A percentile compares a stretch with the other conserved stretches of the same genome.
Conservation (phyloP, 495 filamentous ascomycete species). For the Aspergillus diversus region DNA sequence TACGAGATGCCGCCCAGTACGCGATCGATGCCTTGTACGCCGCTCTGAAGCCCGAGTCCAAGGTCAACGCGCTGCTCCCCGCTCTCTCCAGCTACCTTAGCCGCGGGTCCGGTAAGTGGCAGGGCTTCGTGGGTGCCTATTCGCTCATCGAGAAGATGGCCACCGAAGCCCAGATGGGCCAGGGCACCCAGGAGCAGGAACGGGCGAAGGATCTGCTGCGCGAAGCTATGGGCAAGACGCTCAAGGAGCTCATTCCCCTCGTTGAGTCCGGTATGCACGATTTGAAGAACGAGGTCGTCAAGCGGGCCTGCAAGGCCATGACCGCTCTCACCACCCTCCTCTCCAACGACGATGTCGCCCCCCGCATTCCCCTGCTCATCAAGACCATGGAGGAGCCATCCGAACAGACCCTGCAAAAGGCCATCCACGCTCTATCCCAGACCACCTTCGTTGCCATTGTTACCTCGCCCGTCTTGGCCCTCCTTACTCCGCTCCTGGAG, state of each 20-base stretch:
- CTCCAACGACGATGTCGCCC: slow-evolving; percentile 95
- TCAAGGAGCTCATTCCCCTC: slow-evolving; percentile 88
- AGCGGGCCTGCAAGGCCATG: slow-evolving; percentile 90
- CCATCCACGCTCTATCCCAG: slow-evolving; percentile 94
- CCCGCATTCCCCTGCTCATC: slow-evolving; percentile 89
- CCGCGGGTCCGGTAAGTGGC: slow-evolving; percentile 89
- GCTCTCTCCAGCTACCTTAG: slow-evolving; percentile 71
- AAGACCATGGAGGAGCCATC: slow-evolving; percentile 95
- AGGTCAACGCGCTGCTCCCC: slow-evolving; percentile 78
- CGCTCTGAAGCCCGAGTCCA: slow-evolving; percentile 75
- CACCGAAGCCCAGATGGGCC: slow-evolving; percentile 84
- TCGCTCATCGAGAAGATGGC: slow-evolving; percentile 87
- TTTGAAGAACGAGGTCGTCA: slow-evolving; percentile 86
- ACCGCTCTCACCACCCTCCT: slow-evolving; percentile 85
- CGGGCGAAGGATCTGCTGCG: slow-evolving; percentile 83
- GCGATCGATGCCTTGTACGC: slow-evolving; percentile 87
- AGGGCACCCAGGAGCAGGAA: slow-evolving; percentile 77
- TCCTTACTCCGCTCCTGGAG: slow-evolving; percentile 94
- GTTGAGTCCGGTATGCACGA: slow-evolving; percentile 96
- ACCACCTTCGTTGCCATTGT: slow-evolving; percentile 99
- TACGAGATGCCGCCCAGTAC: slow-evolving; percentile 91
- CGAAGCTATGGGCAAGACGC: slow-evolving; percentile 87
- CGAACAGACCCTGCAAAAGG: slow-evolving; percentile 84
- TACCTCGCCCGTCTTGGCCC: slow-evolving; percentile 96
- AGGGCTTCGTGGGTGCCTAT: slow-evolving; percentile 86